Percentiles rank a stretch among this genome's conserved stretches.
These are phyloP conservation scores for Vitis hybrid DNA, from an alignment of 177 flowering plant genomes.

Conservation along the genomic window DNA sequence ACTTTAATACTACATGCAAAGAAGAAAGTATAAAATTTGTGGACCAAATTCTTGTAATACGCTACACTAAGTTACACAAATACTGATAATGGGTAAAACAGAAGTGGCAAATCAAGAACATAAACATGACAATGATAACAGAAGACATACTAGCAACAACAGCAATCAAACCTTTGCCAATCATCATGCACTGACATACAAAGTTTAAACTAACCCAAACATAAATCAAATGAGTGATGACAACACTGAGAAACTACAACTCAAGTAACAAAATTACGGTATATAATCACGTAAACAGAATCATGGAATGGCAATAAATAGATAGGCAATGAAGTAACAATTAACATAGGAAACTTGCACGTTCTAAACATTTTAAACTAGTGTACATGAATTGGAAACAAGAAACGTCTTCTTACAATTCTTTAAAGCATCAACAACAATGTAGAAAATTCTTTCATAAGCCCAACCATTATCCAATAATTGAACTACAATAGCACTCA, in stretches of 20 bases:
- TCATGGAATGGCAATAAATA: neutral
- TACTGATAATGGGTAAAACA: too few relatives aligned
- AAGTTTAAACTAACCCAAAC: neutral
- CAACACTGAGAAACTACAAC: neutral
- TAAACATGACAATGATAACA: too few relatives aligned
- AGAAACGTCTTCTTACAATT: conserved; percentile 1
- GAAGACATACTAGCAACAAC: too few relatives aligned
- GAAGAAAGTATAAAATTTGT: too few relatives aligned
- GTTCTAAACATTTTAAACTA: neutral
- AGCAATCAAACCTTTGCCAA: neutral
- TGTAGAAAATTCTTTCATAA: neutral
- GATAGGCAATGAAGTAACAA: neutral
- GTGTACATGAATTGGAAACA: conserved; percentile 14
- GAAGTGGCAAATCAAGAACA: too few relatives aligned
- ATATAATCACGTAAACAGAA: neutral
- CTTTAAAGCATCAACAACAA: neutral
- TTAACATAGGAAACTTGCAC: conserved; percentile 2
- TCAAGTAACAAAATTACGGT: neutral
- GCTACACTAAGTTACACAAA: too few relatives aligned
- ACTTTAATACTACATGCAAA: too few relatives aligned
- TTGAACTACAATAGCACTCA: neutral
- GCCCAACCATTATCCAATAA: neutral
- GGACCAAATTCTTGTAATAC: too few relatives aligned
- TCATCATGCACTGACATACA: neutral
- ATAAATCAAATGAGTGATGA: neutral